Conservation (phyloP, 208 protist genomes). For the Zelonia costaricensis region DNA sequence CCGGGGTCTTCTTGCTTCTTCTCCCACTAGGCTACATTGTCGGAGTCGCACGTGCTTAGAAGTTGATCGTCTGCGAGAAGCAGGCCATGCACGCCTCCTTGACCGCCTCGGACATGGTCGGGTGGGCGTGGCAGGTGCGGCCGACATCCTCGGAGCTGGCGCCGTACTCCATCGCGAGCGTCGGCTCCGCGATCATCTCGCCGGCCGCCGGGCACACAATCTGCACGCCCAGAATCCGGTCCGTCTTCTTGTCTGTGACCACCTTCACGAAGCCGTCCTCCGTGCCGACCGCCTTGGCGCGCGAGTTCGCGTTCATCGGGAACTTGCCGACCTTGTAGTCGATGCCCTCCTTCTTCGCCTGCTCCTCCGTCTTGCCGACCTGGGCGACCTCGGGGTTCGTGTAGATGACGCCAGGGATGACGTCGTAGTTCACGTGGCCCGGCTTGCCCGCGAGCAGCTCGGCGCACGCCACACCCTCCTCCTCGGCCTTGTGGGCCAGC, state of each 20-base stretch:
- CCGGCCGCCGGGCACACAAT: constrained; percentile 97
- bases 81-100: constrained; percentile 98
- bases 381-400: constrained; percentile 99
- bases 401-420: constrained; percentile 99
- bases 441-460: constrained; percentile 93
- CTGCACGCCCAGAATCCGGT: constrained; percentile 98
- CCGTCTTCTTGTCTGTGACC: constrained; percentile 95
- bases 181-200: constrained; percentile 98
- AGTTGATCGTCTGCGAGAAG: constrained; percentile 98
- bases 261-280: constrained; percentile 98
- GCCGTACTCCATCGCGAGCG: constrained; percentile 99
- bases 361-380: constrained; percentile 98
- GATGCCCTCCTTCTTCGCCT: constrained; percentile 94
- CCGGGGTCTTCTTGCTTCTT: background rate
- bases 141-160: constrained; percentile 97
- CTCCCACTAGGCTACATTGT: too few species aligned
- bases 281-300: constrained; percentile 96
- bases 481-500: constrained; percentile 99
- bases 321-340: constrained; percentile 98
- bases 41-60: constrained; percentile 85
- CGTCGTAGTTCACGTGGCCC: constrained; percentile 98
- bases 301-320: constrained; percentile 97
- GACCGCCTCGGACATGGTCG: constrained; percentile 98
- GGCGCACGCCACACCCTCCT: constrained; percentile 97
- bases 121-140: constrained; percentile 99